Base-by-base conservation (phyloP, 1,139 yeast genomes). In the Yamadazyma membranifaciens region DNA sequence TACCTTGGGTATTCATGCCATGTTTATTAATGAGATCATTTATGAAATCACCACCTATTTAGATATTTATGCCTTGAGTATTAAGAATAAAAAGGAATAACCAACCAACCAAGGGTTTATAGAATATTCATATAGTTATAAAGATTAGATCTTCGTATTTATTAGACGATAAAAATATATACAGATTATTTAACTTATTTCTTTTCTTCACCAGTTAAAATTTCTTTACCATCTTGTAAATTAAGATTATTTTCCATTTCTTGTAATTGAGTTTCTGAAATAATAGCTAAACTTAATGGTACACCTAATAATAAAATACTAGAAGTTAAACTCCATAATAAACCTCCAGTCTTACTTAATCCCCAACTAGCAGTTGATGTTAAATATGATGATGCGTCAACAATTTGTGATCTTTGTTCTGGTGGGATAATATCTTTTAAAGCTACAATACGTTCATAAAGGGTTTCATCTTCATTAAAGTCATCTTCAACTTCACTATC, bases 181-280 rank as follows among this genome's bases (percentile, higher is more conserved):
- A 54, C 57, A 54, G 45, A 54, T 42, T 40, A 29, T 14, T 33
- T 17, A 13, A 28, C 31, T 28, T 16, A 9, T 30, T 15, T 15
- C 32, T 30, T 30, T 57, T 76, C 81, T 37, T 84, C 79, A 45
- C 87, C 87, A 48, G 91, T 85, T 56, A 87, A 73, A 38, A 87
- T 82, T 50, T 85, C 94, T 59, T 83, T 87, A 30, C 94, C 87
- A 66, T 86, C 89, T 62, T 85, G 91, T 61, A 88, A 75, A 54
- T 85, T 81, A 77, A 89, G 83, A 61, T 88, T 95, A 73, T 87
- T 87, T 72, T 91, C 97, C 85, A 88, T 80, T 69, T 91, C 97
- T 62, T 83, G 82, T 61, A 91, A 78, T 70, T 91, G 97, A 58
- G 89, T 92, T 72, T 91, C 98, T 47, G 91, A 82, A 57, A 91